Base-by-base conservation (phyloP, 139 green algal genomes). In the Zygnema cylindricum region DNA sequence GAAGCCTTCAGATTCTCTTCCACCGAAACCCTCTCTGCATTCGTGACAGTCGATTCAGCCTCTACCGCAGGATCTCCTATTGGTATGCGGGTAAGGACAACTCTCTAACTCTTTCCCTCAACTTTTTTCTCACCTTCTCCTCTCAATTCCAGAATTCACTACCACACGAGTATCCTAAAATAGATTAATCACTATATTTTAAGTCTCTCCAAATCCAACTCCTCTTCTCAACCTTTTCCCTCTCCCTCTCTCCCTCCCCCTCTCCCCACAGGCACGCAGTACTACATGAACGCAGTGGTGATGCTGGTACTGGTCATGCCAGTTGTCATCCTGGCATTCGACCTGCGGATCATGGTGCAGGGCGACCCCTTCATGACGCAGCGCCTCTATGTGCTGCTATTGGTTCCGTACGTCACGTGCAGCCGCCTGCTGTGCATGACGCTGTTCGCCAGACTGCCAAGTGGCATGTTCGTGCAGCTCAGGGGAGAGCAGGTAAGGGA, bases 1-100 rank as follows among this genome's bases (percentile, higher is more conserved):
- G 84, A 25, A 87, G 85, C 77, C 77, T 90, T n/a, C 85, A 90
- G 85, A 90, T 90, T 1, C 85, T 90, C 57, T 83, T 90, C 32
- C 49, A 90, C 35, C 85, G 77, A n/a, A 87, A 87, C 55, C 85
- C 85, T 41, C 85, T 90, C 33, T 49, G 85, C 0, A n/a, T 88
- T 2, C 40, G 43, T 22, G 85, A 82, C 1, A 22, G 75, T 22
- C 43, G 42, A 16, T 90, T 90, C 54, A 84, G 33, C 23, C 2
- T 88, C 0, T 88, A 88, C 69, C 83, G 69, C 83, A 36, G 83
- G 0, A 84, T 88, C 57, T 69, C 35, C n/a, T 88, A 88, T 22
- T 88, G 83, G 83, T 88, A 88, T 84, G 83, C 83, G 36, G 81
- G 81, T 87, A 0, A 36, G 81, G 76, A 85, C 71, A 7, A 16